Conservation (phyloP, 2,329 filamentous ascomycete species). For the Epichloe aotearoae region DNA sequence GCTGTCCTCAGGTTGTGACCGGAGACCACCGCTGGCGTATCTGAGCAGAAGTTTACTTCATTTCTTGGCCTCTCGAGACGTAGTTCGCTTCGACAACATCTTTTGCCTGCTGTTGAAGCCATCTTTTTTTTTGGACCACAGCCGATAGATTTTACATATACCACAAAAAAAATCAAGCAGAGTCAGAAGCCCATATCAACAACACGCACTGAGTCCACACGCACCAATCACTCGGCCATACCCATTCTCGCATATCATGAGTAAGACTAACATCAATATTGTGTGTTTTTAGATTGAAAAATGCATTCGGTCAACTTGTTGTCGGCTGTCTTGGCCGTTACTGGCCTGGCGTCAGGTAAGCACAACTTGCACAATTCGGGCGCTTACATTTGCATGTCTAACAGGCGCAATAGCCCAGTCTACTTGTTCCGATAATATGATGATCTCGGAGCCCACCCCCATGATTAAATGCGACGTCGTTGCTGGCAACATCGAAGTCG, state of each 20-base stretch:
- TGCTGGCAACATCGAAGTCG: slow-evolving; percentile 54
- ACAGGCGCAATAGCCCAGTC: slow-evolving; percentile 14
- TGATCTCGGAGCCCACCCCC: slow-evolving; percentile 48
- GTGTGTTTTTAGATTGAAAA: slow-evolving; percentile 19
- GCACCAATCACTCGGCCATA: background rate
- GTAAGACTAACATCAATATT: background rate
- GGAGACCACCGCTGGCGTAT: background rate
- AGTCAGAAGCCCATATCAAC: slow-evolving; percentile 6
- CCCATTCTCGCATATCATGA: background rate
- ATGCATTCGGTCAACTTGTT: slow-evolving; percentile 34
- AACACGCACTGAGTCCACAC: background rate
- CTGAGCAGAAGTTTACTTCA: background rate
- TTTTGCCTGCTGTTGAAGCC: slow-evolving; percentile 8
- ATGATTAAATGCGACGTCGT: slow-evolving; percentile 55
- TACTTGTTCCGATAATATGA: slow-evolving; percentile 39
- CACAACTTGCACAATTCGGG: background rate
- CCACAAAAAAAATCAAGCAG: slow-evolving; percentile 6
- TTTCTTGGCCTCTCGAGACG: background rate
- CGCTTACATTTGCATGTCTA: background rate
- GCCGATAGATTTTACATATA: slow-evolving; percentile 9
- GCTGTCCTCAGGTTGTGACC: slow-evolving; percentile 3
- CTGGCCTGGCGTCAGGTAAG: slow-evolving; percentile 30
- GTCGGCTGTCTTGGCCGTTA: slow-evolving; percentile 31
- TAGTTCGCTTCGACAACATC: slow-evolving; percentile 10
- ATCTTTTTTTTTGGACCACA: slow-evolving; percentile 12